phyloP scores from a whole-genome alignment of 768 basidiomycete species.

The Pulveroboletus sp. region DNA sequence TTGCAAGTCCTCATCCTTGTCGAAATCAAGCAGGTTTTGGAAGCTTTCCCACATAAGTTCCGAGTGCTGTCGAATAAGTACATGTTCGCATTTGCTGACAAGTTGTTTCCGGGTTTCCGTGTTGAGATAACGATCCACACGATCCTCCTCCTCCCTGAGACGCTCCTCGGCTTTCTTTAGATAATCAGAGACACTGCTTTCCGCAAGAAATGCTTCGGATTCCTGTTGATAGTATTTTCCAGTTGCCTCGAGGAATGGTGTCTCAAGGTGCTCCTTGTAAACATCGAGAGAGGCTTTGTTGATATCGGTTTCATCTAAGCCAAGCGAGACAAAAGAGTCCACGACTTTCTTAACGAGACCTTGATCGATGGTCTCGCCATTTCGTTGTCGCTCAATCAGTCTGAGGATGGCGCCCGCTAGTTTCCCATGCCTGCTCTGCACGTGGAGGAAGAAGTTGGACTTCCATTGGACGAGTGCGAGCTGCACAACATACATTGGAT shows the following conservation, averaged over 20 bases:
- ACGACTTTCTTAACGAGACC: constrained; percentile 91
- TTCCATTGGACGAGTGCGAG: constrained; percentile 98
- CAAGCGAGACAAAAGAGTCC: constrained; percentile 92
- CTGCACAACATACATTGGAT: constrained; percentile 32
- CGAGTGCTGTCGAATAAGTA: constrained; percentile 84
- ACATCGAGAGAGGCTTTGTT: constrained; percentile 92
- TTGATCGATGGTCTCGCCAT: constrained; percentile 92
- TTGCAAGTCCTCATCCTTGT: constrained; percentile 91
- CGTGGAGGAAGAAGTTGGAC: constrained; percentile 78
- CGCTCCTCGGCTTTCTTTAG: constrained; percentile 92
- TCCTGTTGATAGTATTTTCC: constrained; percentile 90
- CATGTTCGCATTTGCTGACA: constrained; percentile 82
- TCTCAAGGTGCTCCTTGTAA: constrained; percentile 88
- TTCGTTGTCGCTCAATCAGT: constrained; percentile 88
- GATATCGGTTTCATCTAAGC: constrained; percentile 86
- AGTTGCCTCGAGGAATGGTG: constrained; percentile 83
- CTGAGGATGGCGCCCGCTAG: constrained; percentile 83
- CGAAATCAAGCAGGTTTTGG: constrained; percentile 83
- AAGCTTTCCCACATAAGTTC: constrained; percentile 91
- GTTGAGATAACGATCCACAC: constrained; percentile 91
- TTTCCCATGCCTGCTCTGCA: constrained; percentile 79
- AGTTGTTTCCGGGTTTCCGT: constrained; percentile 80
- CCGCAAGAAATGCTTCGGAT: constrained; percentile 83
- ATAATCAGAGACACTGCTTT: constrained; percentile 90
- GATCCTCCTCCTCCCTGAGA: constrained; percentile 89